phyloP scores from a whole-genome alignment of 352 stramenopile genomes.

The Thalassiosira mediterranea region DNA sequence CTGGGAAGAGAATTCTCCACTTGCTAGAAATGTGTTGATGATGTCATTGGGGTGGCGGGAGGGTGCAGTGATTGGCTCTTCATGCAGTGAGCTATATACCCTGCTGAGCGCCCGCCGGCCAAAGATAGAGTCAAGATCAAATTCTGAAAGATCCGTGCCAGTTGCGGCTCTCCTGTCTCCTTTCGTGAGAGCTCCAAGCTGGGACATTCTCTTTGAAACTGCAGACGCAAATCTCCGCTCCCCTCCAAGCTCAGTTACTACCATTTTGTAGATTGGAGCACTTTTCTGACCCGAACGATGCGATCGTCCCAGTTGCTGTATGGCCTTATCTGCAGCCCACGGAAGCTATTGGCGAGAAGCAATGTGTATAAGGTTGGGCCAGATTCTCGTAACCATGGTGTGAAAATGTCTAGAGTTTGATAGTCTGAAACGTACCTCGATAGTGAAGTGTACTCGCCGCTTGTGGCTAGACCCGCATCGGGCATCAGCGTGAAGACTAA shows the following conservation, averaged over 20 bases:
- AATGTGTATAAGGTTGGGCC: no score
- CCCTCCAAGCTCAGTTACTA: constrained; percentile 85
- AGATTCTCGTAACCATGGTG: no score
- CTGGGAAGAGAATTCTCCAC: constrained; percentile 2
- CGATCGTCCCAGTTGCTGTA: constrained; percentile 81
- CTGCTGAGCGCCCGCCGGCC: constrained; percentile 49
- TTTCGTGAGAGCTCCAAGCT: constrained; percentile 86
- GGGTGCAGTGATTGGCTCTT: constrained; percentile 18
- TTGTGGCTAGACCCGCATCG: constrained; percentile 51
- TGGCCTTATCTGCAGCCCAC: constrained; percentile 82
- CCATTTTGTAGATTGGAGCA: constrained; percentile 83
- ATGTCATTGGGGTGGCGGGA: constrained; percentile 49
- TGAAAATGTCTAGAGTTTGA: no score
- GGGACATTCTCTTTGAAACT: constrained; percentile 84
- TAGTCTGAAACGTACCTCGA: constrained; percentile 83
- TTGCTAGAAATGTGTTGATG: constrained; percentile 54
- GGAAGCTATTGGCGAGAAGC: constrained; percentile 56
- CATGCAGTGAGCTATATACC: constrained; percentile 41
- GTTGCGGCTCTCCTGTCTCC: constrained; percentile 83
- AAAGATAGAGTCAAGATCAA: constrained; percentile 73
- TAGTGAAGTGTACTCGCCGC: constrained; percentile 86
- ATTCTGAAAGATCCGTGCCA: constrained; percentile 72
- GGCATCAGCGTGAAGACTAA: constrained; percentile 82
- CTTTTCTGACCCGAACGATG: constrained; percentile 73
- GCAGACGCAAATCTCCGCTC: constrained; percentile 81